Conservation (phyloP, 192 early-diverging fungal species). For the Backusella australiensis region DNA sequence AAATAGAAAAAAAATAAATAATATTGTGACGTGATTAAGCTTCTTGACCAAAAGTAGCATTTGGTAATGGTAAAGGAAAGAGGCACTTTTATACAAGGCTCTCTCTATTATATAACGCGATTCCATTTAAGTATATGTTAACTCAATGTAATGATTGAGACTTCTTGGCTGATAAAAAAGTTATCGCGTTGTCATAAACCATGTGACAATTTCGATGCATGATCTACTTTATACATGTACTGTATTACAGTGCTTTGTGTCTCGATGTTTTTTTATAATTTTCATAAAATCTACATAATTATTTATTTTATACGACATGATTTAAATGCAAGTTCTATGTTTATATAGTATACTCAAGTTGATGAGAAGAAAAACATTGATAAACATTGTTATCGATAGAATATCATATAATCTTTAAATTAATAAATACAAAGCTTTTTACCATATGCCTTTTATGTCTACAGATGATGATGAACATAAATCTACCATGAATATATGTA, state of each 20-base stretch:
- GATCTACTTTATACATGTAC: not conserved
- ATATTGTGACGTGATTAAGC: not conserved
- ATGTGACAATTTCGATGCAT: not conserved
- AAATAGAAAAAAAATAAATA: not conserved
- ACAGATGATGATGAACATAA: too few species aligned
- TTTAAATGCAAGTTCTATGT: too few species aligned
- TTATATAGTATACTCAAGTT: not conserved
- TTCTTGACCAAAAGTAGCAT: not conserved
- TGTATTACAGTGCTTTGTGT: not conserved
- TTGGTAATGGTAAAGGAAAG: too few species aligned
- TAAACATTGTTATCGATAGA: not conserved
- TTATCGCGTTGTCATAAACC: not conserved
- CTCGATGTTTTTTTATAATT: too few species aligned
- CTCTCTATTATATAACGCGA: not conserved
- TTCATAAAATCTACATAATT: too few species aligned
- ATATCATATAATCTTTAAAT: not conserved
- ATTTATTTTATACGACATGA: not conserved
- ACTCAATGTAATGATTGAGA: not conserved
- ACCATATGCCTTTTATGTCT: not conserved
- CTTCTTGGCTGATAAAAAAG: not conserved
- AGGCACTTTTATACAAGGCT: too few species aligned
- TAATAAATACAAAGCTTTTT: not conserved
- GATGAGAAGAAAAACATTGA: not conserved
- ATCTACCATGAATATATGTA: too few species aligned
- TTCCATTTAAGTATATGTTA: not conserved